These are phyloP conservation scores for Colletotrichum brevisporum DNA, from an alignment of 2,329 filamentous ascomycete species.

Conservation along the genomic window DNA sequence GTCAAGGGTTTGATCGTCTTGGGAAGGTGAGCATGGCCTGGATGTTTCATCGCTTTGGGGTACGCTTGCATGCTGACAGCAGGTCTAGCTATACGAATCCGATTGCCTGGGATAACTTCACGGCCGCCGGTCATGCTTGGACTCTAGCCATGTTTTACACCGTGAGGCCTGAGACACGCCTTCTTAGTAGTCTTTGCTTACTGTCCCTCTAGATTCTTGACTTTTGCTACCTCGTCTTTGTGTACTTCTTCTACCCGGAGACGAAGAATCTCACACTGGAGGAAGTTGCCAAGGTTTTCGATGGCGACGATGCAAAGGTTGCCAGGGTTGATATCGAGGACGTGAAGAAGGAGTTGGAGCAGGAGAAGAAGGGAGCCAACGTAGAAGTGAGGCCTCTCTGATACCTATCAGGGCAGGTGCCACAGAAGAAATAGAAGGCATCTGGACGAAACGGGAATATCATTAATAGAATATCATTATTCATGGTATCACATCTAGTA, in stretches of 20 bases:
- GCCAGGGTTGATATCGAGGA: not conserved
- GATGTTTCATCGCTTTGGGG: not conserved
- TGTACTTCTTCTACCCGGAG: not conserved
- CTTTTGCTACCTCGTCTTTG: not conserved
- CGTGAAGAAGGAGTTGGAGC: not conserved
- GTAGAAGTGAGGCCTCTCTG: not conserved
- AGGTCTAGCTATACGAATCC: not conserved
- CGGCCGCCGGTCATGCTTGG: conserved; percentile 1
- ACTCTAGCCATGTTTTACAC: conserved; percentile 5
- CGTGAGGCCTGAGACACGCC: not conserved
- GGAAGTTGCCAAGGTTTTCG: conserved; percentile 8
- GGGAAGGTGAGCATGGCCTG: not conserved
- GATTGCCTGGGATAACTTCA: not conserved
- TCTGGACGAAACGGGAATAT: not conserved
- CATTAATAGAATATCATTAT: not conserved
- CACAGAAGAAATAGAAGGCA: not conserved
- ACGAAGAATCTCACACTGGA: conserved; percentile 12
- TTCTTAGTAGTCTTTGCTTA: rapidly evolving
- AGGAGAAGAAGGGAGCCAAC: not conserved
- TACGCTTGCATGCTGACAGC: no score
- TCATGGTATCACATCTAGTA: not conserved
- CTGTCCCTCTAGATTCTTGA: not conserved
- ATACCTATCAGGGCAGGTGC: not conserved
- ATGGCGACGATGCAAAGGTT: conserved; percentile 3
- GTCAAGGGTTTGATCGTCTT: not conserved